Conservation (phyloP, 2,329 filamentous ascomycete species). For the Fonsecaea pedrosoi region DNA sequence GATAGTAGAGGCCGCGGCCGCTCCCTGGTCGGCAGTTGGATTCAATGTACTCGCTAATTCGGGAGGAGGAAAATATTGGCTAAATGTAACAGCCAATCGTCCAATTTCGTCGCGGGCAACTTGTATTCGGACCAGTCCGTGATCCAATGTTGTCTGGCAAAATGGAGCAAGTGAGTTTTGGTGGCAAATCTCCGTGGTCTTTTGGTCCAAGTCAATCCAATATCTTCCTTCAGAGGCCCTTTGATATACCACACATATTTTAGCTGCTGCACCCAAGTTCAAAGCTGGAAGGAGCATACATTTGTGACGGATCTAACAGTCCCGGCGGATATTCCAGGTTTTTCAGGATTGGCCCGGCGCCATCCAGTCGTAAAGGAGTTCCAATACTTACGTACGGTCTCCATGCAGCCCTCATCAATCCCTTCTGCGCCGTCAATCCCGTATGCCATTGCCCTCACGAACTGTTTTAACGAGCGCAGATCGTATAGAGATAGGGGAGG, state of each 20-base stretch:
- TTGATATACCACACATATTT: too few relatives aligned
- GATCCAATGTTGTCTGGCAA: too few relatives aligned
- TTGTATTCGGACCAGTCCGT: too few relatives aligned
- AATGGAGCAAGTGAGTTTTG: too few relatives aligned
- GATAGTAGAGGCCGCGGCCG: conserved; percentile 7
- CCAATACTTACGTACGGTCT: neutral
- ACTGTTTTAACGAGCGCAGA: too few relatives aligned
- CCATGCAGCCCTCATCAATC: neutral
- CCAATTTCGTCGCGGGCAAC: neutral
- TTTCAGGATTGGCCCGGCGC: neutral
- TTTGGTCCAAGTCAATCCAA: too few relatives aligned
- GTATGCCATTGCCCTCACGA: neutral
- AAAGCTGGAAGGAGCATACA: neutral
- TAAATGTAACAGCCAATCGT: conserved; percentile 4
- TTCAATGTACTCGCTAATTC: conserved; percentile 14
- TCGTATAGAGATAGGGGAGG: too few relatives aligned
- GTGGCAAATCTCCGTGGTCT: too few relatives aligned
- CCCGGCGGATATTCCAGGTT: neutral
- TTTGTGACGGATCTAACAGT: neutral
- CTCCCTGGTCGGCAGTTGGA: conserved; percentile 14
- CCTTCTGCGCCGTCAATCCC: neutral
- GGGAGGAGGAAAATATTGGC: conserved; percentile 17
- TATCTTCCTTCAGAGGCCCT: too few relatives aligned
- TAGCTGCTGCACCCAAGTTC: too few relatives aligned
- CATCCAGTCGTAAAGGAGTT: neutral